Evolutionary conservation across 1,139 yeast species (phyloP).

Genomic region (Suhomyces bribrorum): DNA sequence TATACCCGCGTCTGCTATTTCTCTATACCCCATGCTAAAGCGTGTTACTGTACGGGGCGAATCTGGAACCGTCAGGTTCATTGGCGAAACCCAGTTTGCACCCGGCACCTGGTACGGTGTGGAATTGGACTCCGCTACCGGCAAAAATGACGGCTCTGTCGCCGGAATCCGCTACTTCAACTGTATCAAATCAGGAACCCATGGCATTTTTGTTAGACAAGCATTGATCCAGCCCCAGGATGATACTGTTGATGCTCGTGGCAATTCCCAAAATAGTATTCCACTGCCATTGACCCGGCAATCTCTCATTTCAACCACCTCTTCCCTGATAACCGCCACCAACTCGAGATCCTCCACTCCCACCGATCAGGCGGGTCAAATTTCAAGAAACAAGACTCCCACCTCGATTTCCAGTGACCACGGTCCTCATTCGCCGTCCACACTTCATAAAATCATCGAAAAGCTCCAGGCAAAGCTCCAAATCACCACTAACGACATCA

Average conservation of each 20-base stretch:
- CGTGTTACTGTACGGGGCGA: slow-evolving; percentile 43
- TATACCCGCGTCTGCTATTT: background rate
- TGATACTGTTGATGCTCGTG: background rate
- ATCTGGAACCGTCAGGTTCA: slow-evolving; percentile 47
- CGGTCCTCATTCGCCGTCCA: slow-evolving; percentile 4
- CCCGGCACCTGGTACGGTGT: slow-evolving; percentile 79
- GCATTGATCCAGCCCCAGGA: slow-evolving; percentile 14
- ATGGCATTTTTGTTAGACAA: slow-evolving; percentile 66
- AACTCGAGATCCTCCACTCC: background rate
- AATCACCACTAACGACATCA: slow-evolving; percentile 32
- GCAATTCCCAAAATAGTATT: too few relatives aligned
- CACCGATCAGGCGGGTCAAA: background rate
- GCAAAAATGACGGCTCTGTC: slow-evolving; percentile 81
- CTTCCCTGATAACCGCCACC: too few relatives aligned
- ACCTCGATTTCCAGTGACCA: background rate
- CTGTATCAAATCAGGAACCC: slow-evolving; percentile 38
- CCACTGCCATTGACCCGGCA: too few relatives aligned
- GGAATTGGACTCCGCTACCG: slow-evolving; percentile 61
- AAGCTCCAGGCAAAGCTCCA: slow-evolving; percentile 45
- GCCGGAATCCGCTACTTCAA: slow-evolving; percentile 64
- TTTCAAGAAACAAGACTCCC: background rate
- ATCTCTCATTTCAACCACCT: too few relatives aligned
- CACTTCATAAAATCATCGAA: slow-evolving; percentile 37
- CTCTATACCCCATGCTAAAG: slow-evolving; percentile 16
- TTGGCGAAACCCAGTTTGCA: slow-evolving; percentile 60